Base-by-base conservation (phyloP, 2,329 filamentous ascomycete species). In the Nannizzia gypsea region DNA sequence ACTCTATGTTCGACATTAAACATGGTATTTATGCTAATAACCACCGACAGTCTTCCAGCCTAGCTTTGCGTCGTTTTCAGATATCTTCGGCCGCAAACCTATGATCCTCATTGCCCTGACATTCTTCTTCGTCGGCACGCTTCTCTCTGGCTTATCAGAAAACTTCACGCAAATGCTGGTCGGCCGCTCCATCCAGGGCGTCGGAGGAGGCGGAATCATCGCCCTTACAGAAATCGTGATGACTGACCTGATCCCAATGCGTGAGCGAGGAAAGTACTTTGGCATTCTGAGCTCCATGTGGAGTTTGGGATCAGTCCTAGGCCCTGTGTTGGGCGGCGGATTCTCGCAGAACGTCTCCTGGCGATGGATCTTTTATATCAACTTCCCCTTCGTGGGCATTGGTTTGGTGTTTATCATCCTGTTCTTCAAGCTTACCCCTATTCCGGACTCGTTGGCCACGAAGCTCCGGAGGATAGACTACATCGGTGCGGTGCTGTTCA, bases 361-460 rank as follows among this genome's bases (percentile, higher is more conserved):
- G 72, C 71, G 73, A 65, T 87, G 83, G 83, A 80, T 86, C 56
- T 85, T 86, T 67, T 87, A 80, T 77, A 76, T 85, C 64, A 86
- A 86, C 64, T 70, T 85, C 1, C 82, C 83, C 1, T 79, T 85
- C 65, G 74, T 78, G 31, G 80, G 72, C 1, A 60, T 82, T n/a
- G 78, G 77, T 2, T 68, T 73, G 15, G 64, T 77, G 40, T 69
- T 82, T 63, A 71, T 81, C 15, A 70, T 77, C 0, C 48, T 83
- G 24, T 84, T 83, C 69, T 71, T 85, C 13, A 74, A 77, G n/a
- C 73, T 83, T 50, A 75, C 78, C 59, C 72, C 76, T 58, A 68
- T 77, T 6, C 76, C 78, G 0, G 75, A 73, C 52, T 74, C 74
- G n/a, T 70, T 82, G 57, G 22, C 71, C 1, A 67, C 72, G 28